Percentiles rank a stretch among this genome's conserved stretches.
Conservation (phyloP, 768 basidiomycete genomes). For the Chiua virens region DNA sequence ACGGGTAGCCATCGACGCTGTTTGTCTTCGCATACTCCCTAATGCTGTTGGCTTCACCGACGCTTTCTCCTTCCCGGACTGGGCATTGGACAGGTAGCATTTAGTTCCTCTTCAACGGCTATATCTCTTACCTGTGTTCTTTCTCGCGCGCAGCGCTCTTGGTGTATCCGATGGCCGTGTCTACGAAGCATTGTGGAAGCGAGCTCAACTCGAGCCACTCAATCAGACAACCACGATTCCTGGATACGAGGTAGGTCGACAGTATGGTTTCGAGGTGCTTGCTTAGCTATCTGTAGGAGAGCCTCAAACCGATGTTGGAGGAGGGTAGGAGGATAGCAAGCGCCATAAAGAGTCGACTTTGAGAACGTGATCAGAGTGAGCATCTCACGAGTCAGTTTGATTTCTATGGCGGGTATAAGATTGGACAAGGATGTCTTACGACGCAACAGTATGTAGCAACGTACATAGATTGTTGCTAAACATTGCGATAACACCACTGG, state of each 20-base stretch:
- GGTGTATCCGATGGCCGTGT: slow-evolving; percentile 64
- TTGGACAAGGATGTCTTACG: too few species aligned
- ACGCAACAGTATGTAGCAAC: too few species aligned
- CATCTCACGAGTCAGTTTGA: too few species aligned
- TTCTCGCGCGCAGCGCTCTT: slow-evolving; percentile 44
- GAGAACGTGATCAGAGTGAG: neutral
- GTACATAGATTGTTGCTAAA: too few species aligned
- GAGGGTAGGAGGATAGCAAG: slow-evolving; percentile 21
- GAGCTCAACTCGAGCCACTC: slow-evolving; percentile 58
- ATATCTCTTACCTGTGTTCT: too few species aligned
- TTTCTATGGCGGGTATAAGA: too few species aligned
- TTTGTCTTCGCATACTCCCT: slow-evolving; percentile 56
- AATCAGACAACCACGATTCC: slow-evolving; percentile 50
- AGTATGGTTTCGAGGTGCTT: neutral
- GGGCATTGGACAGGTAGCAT: slow-evolving; percentile 64
- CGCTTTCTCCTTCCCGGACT: slow-evolving; percentile 73
- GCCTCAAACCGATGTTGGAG: slow-evolving; percentile 26
- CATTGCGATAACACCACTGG: too few species aligned
- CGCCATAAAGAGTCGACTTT: slow-evolving; percentile 20
- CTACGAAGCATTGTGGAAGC: slow-evolving; percentile 65
- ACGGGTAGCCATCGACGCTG: slow-evolving; percentile 46
- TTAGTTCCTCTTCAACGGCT: too few species aligned
- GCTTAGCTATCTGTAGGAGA: slow-evolving; percentile 14
- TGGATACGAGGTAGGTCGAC: slow-evolving; percentile 51
- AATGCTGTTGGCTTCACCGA: slow-evolving; percentile 69